Evolutionary conservation across 2,329 filamentous ascomycete genomes (phyloP).

Genomic region (Sarocladium brachiariae): DNA sequence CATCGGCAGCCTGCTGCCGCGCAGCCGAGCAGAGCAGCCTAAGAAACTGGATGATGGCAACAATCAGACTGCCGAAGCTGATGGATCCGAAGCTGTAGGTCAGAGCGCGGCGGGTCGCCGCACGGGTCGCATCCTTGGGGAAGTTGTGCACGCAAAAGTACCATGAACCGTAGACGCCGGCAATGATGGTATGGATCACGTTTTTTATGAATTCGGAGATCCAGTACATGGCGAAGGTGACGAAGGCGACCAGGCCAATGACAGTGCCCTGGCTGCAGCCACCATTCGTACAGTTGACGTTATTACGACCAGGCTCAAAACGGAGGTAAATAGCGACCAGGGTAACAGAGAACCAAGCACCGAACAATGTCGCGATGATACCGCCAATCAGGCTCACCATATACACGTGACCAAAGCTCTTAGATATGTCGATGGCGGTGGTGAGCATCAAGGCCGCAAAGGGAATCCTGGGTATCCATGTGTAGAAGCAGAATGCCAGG

Average conservation of each 20-base stretch:
- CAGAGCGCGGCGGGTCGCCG: slow-evolving; percentile 72
- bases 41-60: slow-evolving; percentile 81
- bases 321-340: slow-evolving; percentile 80
- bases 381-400: slow-evolving; percentile 80
- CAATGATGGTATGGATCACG: slow-evolving; percentile 80
- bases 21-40: slow-evolving; percentile 78
- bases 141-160: slow-evolving; percentile 71
- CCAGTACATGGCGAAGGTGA: slow-evolving; percentile 92
- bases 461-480: slow-evolving; percentile 84
- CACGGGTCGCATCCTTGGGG: slow-evolving; percentile 71
- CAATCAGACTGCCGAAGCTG: slow-evolving; percentile 74
- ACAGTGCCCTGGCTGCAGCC: slow-evolving; percentile 70
- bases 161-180: slow-evolving; percentile 88
- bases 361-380: slow-evolving; percentile 65
- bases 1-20: slow-evolving; percentile 51
- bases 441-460: slow-evolving; percentile 88
- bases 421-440: slow-evolving; percentile 78
- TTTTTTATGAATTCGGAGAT: slow-evolving; percentile 91
- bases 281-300: slow-evolving; percentile 46
- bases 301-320: slow-evolving; percentile 58
- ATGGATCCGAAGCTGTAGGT: slow-evolving; percentile 94
- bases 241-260: slow-evolving; percentile 76
- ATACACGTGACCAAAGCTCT: slow-evolving; percentile 79
- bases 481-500: slow-evolving; percentile 74
- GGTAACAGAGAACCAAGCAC: slow-evolving; percentile 80